These are phyloP conservation scores for Ganoderma multipileum DNA, from an alignment of 1,284 basidiomycete genomes.

Conservation along the genomic window DNA sequence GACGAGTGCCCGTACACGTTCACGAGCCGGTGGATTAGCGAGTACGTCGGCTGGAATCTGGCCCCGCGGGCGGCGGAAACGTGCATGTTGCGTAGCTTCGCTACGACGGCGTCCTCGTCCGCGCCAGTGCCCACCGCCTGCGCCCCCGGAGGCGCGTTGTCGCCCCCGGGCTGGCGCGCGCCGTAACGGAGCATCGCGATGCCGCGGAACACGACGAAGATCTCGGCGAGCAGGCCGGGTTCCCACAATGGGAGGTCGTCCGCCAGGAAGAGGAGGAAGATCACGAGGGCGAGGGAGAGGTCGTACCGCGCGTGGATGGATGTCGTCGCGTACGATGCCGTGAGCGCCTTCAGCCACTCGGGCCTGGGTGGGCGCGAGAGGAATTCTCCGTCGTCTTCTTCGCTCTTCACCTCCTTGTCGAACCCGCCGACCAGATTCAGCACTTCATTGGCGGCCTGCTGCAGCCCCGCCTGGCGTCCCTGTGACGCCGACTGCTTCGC, in stretches of 20 bases:
- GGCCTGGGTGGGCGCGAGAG: slow-evolving; percentile 59
- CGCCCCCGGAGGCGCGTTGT: slow-evolving; percentile 42
- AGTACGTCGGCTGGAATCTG: slow-evolving; percentile 62
- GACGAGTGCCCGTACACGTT: slow-evolving; percentile 49
- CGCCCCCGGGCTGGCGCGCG: slow-evolving; percentile 62
- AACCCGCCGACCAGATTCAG: slow-evolving; percentile 75
- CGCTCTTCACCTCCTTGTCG: slow-evolving; percentile 73
- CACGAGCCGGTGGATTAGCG: slow-evolving; percentile 75
- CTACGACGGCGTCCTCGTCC: slow-evolving; percentile 66
- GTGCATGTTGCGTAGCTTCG: slow-evolving; percentile 73
- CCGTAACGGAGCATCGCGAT: slow-evolving; percentile 70
- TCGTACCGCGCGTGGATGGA: slow-evolving; percentile 78
- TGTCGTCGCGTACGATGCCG: slow-evolving; percentile 64
- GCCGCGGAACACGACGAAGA: slow-evolving; percentile 81
- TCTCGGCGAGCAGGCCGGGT: slow-evolving; percentile 69
- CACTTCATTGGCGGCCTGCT: slow-evolving; percentile 58
- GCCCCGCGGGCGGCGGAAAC: slow-evolving; percentile 57
- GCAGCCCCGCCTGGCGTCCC: slow-evolving; percentile 39
- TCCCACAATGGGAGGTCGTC: slow-evolving; percentile 69
- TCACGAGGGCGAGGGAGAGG: slow-evolving; percentile 66
- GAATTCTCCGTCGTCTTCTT: slow-evolving; percentile 70
- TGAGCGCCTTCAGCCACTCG: slow-evolving; percentile 67
- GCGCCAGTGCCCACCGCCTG: slow-evolving; percentile 41
- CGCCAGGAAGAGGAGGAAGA: slow-evolving; percentile 75
- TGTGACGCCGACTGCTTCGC: not conserved